Evolutionary conservation across 208 protist species (phyloP).

Genomic region (Vickermania spadyakhi): DNA sequence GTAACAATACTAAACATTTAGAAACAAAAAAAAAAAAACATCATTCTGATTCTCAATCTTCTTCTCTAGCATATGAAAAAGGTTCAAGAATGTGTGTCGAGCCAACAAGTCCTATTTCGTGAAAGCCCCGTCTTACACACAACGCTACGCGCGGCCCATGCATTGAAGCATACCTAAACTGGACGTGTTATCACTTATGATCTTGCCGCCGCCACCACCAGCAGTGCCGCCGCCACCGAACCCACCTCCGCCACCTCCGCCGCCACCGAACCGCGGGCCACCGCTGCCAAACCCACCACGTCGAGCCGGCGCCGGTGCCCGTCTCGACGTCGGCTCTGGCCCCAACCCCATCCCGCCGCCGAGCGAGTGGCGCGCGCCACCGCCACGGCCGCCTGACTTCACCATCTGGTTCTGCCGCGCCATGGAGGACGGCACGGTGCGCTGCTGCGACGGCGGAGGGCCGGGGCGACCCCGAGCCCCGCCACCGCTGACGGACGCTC

Average conservation of each 20-base stretch:
- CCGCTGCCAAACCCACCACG: slow-evolving; percentile 3
- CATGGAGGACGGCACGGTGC: slow-evolving; percentile 46
- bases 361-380: neutral
- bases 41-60: too few relatives aligned
- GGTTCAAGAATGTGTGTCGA: too few relatives aligned
- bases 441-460: slow-evolving; percentile 4
- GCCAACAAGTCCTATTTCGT: too few relatives aligned
- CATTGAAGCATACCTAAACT: slow-evolving; percentile 84
- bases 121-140: too few relatives aligned
- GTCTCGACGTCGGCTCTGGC: neutral
- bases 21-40: too few relatives aligned
- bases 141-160: slow-evolving; percentile 72
- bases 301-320: neutral
- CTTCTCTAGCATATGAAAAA: too few relatives aligned
- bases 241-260: slow-evolving; percentile 14
- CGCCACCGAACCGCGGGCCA: slow-evolving; percentile 2
- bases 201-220: slow-evolving; percentile 28
- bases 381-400: slow-evolving; percentile 17
- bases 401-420: slow-evolving; percentile 33
- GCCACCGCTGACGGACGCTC: slow-evolving; percentile 1
- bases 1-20: too few relatives aligned
- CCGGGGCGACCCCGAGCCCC: too few relatives aligned
- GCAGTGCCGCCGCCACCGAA: slow-evolving; percentile 23
- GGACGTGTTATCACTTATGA: slow-evolving; percentile 76
- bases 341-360: neutral